These are phyloP conservation scores for Caryopteris hybrid DNA, from an alignment of 305 asterid genomes.

Conservation along the genomic window DNA sequence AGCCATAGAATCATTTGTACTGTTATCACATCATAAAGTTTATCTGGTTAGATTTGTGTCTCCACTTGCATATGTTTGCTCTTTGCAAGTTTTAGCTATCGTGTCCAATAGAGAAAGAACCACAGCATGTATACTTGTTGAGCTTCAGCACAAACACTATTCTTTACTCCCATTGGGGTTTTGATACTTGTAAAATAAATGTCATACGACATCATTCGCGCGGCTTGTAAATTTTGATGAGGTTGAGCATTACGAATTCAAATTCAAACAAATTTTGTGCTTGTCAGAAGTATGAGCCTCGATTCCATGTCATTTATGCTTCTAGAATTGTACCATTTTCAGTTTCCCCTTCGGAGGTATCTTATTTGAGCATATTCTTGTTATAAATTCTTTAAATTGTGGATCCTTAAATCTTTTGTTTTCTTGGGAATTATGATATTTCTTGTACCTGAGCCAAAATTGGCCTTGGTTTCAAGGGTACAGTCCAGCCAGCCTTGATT, in stretches of 20 bases:
- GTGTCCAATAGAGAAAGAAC: conserved; percentile 12
- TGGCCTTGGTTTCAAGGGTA: no score
- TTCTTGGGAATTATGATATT: no score
- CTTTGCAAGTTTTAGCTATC: background rate
- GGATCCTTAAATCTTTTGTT: no score
- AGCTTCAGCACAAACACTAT: conserved; percentile 21
- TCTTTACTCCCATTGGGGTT: conserved; percentile 21
- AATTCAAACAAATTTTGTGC: no score
- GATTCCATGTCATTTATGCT: background rate
- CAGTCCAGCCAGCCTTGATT: no score
- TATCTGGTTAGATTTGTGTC: background rate
- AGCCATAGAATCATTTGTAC: conserved; percentile 32
- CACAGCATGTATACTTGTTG: conserved; percentile 21
- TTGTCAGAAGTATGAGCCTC: no score
- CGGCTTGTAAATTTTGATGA: conserved; percentile 33
- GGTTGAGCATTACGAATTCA: no score
- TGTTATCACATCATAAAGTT: background rate
- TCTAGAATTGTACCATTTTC: background rate
- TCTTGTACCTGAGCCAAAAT: no score
- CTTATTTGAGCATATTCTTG: background rate
- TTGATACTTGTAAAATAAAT: conserved; percentile 32
- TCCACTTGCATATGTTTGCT: background rate
- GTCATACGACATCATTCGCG: background rate
- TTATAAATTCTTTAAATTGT: no score
- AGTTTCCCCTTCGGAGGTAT: background rate